Base-by-base conservation (phyloP, 805 yeast species). In the Hanseniaspora valbyensis region DNA sequence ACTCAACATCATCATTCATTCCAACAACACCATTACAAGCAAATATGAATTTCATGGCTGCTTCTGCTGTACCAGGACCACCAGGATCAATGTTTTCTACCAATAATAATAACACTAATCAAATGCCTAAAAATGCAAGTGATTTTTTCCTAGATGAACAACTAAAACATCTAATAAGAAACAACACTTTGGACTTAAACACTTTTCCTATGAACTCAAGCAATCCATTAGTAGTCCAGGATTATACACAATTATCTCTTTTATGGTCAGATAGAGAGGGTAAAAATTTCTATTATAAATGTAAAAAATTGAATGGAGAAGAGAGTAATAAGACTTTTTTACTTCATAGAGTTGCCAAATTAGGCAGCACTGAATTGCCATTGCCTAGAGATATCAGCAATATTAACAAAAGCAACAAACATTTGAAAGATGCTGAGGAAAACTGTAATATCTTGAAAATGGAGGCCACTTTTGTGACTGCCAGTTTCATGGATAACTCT, bases 391-490 rank as follows among this genome's bases (percentile, higher is more conserved):
- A 82, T 25, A 75, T 89, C 56, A 69, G 72, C 34, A 66, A 55
- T 73, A 5, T 75, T 84, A 50, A 78, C 80, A 57, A 71, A 66
- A 54, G 90, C 96, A 96, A 75, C 69, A 52, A 68, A 69, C 13
- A 55, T 81, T 13, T 50, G 52, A 8, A 55, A 57, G 39, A 45
- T 29, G 16, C 39, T 26, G 24, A 30, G 21, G 66, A 67, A 7
- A 66, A 69, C 55, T 74, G 86, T 2, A 80, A 81, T 57, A 68
- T 86, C 21, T 84, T 83, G 1, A 71, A 74, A 37, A 66, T 87
- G 5, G 74, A 76, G 39, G 96, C 89, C 61, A 87, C 92, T 6
- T 90, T 92, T 63, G 81, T 95, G 1, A 79, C 90, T 5, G 76
- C 87, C 52, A 82, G 87, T 4, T 92, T 92, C 68, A 90, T 86